phyloP scores from a whole-genome alignment of 352 stramenopile genomes.

The Phytophthora multivora region DNA sequence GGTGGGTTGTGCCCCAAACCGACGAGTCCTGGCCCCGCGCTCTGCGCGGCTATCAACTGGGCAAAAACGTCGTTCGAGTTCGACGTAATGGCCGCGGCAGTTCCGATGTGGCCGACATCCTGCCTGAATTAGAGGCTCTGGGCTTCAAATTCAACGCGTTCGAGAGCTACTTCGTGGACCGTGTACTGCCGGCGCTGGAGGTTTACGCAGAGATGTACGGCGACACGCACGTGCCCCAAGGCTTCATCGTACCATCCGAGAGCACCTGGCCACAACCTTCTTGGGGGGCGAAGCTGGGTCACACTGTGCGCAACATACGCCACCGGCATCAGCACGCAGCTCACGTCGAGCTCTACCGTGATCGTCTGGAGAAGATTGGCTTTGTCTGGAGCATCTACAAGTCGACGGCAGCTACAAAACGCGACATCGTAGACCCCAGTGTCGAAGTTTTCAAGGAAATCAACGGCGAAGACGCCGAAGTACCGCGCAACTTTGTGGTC shows the following conservation, averaged over 20 bases:
- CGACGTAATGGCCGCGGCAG: slow-evolving; percentile 50
- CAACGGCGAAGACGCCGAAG: slow-evolving; percentile 68
- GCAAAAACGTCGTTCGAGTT: slow-evolving; percentile 77
- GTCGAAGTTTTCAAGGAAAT: slow-evolving; percentile 82
- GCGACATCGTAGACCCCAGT: slow-evolving; percentile 62
- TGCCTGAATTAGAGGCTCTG: slow-evolving; percentile 62
- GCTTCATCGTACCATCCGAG: slow-evolving; percentile 88
- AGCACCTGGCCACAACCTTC: slow-evolving; percentile 80
- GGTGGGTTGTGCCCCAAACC: slow-evolving; percentile 52
- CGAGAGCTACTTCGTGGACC: slow-evolving; percentile 62
- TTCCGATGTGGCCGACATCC: slow-evolving; percentile 51
- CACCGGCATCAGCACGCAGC: slow-evolving; percentile 88
- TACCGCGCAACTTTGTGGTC: slow-evolving; percentile 72
- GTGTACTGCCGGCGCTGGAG: slow-evolving; percentile 75
- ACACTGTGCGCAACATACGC: slow-evolving; percentile 91
- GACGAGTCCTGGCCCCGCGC: slow-evolving; percentile 73
- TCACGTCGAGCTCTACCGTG: slow-evolving; percentile 74
- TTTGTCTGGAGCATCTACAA: slow-evolving; percentile 92
- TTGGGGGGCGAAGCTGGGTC: slow-evolving; percentile 88
- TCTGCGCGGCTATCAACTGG: slow-evolving; percentile 82
- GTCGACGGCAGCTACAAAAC: slow-evolving; percentile 49
- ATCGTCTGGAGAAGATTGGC: slow-evolving; percentile 86
- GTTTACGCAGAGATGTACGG: slow-evolving; percentile 86
- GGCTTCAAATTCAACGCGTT: slow-evolving; percentile 73
- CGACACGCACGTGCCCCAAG: slow-evolving; percentile 88